Evolutionary conservation across 352 stramenopile species (phyloP), one percentile per base, ranked within the genome.

Genomic region (Blastocystis sp.): DNA sequence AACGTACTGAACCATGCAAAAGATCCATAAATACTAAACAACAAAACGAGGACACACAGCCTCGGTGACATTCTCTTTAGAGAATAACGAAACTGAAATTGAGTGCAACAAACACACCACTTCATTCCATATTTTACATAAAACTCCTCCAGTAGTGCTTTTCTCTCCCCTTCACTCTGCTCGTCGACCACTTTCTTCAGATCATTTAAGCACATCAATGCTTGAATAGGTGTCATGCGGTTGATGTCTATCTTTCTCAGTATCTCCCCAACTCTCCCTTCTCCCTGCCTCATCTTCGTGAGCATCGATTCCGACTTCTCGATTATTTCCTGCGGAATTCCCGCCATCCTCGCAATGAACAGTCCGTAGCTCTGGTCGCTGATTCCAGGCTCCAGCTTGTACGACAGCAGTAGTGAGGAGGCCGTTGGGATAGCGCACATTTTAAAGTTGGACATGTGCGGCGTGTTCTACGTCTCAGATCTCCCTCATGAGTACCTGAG

Each of bases 301-400:
- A 66, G n/a, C 70, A 81, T 41, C 45, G 7, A 26, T n/a, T 81
- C 43, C 70, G 50, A 20, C 8, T 39, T 26, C 0, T 65, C n/a
- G n/a, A 81, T 64, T 20, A 81, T 65, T 20, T 34, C 24, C 53
- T 78, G 7, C 47, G 76, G 76, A 43, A 88, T 88, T 41, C 76
- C 76, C 34, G 76, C 76, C 59, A 76, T 88, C 50, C 43, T 69
- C 3, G 76, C 76, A 45, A 88, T 53, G 47, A 64, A 76, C 39
- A 88, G n/a, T 41, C 59, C 76, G 47, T 88, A 88, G 9, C 45
- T 70, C 59, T 88, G 64, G 7, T 88, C 64, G n/a, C 59, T 88
- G 3, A 76, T 45, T 54, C 76, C 76, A 26, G 50, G 53, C 39
- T 76, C 64, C 64, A 88, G 24, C n/a, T 45, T 68, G n/a, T 88